Evolutionary conservation across 1,284 basidiomycete genomes (phyloP).

Genomic region (Papiliotrema nemorosa): DNA sequence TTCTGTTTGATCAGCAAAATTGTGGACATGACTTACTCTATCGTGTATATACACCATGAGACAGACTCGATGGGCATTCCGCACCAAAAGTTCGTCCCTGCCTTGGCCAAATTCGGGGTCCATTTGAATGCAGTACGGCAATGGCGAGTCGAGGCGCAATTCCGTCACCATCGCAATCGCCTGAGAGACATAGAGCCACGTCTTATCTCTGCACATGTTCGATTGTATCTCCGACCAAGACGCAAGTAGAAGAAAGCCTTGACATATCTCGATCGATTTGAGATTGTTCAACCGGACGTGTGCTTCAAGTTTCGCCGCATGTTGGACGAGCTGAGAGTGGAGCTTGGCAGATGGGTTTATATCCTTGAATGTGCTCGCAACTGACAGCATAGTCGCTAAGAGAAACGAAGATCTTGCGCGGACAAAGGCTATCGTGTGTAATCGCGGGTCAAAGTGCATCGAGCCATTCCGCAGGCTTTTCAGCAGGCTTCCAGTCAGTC

Average conservation of each 20-base stretch:
- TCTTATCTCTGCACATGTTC: conserved; percentile 13
- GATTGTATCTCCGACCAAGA: conserved; percentile 14
- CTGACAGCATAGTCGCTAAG: conserved; percentile 14
- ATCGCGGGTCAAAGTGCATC: conserved; percentile 20
- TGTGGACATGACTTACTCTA: conserved; percentile 9
- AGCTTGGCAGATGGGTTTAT: conserved; percentile 11
- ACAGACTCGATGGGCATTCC: conserved; percentile 17
- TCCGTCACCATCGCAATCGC: conserved; percentile 18
- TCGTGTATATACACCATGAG: conserved; percentile 19
- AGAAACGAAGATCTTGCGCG: conserved; percentile 17
- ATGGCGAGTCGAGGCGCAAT: conserved; percentile 11
- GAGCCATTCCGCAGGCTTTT: conserved; percentile 17
- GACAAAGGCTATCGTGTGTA: conserved; percentile 15
- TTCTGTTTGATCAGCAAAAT: conserved; percentile 7
- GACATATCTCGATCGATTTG: conserved; percentile 23
- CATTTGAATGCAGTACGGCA: conserved; percentile 17
- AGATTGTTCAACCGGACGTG: conserved; percentile 16
- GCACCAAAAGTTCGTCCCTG: conserved; percentile 12
- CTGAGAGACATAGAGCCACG: conserved; percentile 18
- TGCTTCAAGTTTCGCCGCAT: conserved; percentile 8
- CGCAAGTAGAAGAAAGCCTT: conserved; percentile 15
- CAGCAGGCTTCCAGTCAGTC: too few relatives aligned
- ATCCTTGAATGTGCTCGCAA: conserved; percentile 11
- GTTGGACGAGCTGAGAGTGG: conserved; percentile 12
- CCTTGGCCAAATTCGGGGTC: conserved; percentile 10